A percentile compares a stretch with the other conserved stretches of the same genome.
These are phyloP conservation scores for Fraxinus platypoda DNA, from an alignment of 305 asterid species.

Conservation along the genomic window DNA sequence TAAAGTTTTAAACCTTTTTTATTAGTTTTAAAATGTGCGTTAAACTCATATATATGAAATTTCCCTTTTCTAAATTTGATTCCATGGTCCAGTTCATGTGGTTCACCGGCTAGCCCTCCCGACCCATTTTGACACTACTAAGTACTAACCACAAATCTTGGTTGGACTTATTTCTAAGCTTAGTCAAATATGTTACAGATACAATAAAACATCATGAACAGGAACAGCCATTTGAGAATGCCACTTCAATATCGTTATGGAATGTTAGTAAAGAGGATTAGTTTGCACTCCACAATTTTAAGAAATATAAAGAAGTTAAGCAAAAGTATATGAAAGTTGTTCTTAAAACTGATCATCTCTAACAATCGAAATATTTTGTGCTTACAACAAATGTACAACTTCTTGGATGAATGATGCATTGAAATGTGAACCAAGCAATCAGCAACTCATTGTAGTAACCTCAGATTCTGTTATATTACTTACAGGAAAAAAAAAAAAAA, in stretches of 20 bases:
- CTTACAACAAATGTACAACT: background rate
- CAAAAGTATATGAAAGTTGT: background rate
- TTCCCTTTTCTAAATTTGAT: no score
- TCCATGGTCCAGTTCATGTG: no score
- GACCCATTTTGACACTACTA: no score
- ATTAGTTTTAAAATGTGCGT: no score
- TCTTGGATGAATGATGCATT: background rate
- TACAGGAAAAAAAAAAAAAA: background rate
- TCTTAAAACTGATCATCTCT: background rate
- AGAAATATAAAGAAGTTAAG: background rate
- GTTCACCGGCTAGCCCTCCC: no score
- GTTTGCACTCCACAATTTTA: background rate
- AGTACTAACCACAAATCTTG: no score
- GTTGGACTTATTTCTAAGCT: no score
- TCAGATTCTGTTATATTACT: background rate
- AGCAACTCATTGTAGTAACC: background rate
- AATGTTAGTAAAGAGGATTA: background rate
- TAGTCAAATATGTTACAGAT: background rate
- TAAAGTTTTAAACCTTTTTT: no score
- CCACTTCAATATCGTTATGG: background rate
- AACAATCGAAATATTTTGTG: background rate
- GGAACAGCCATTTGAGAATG: background rate
- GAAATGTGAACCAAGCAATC: conserved; percentile 2
- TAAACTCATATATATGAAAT: no score
- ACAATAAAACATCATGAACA: background rate